These are phyloP conservation scores for Phyllostachys edulis DNA, from an alignment of 176 grass and related monocot species.

Conservation along the genomic window DNA sequence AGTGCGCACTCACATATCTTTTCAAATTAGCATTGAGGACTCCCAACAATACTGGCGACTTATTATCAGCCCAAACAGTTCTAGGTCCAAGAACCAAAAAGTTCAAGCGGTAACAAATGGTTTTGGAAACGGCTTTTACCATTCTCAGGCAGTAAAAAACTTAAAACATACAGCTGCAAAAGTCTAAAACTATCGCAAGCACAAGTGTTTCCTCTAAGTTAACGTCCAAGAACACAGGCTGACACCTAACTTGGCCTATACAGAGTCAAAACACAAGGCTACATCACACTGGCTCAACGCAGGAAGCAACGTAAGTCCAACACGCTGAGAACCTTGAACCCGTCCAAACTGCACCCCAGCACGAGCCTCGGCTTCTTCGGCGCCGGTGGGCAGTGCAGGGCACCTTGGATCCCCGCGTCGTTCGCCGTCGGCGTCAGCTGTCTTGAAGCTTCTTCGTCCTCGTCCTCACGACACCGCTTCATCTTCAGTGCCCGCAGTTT, in stretches of 20 bases:
- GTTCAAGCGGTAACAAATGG: not conserved
- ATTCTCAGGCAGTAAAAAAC: not conserved
- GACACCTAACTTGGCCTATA: not conserved
- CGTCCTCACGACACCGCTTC: not conserved
- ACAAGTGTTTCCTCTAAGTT: not conserved
- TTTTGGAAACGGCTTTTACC: not conserved
- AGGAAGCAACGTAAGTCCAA: slow-evolving; percentile 39
- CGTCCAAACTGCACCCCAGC: slow-evolving; percentile 32
- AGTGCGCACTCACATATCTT: not conserved
- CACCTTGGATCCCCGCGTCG: not conserved
- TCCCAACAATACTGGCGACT: not conserved
- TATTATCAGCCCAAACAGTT: not conserved
- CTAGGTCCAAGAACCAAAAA: not conserved
- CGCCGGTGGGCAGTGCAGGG: slow-evolving; percentile 6
- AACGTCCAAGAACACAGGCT: not conserved
- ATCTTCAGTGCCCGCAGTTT: slow-evolving; percentile 9
- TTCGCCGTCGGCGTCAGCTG: not conserved
- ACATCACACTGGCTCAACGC: slow-evolving; percentile 6
- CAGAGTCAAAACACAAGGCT: not conserved
- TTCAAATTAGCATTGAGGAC: not conserved
- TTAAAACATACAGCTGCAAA: not conserved
- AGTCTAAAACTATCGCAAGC: not conserved
- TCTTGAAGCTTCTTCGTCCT: not conserved
- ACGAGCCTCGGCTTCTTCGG: slow-evolving; percentile 43
- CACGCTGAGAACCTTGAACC: slow-evolving; percentile 38